Base-by-base conservation (phyloP, 2,329 filamentous ascomycete genomes). In the Rasamsonia emersonii region DNA sequence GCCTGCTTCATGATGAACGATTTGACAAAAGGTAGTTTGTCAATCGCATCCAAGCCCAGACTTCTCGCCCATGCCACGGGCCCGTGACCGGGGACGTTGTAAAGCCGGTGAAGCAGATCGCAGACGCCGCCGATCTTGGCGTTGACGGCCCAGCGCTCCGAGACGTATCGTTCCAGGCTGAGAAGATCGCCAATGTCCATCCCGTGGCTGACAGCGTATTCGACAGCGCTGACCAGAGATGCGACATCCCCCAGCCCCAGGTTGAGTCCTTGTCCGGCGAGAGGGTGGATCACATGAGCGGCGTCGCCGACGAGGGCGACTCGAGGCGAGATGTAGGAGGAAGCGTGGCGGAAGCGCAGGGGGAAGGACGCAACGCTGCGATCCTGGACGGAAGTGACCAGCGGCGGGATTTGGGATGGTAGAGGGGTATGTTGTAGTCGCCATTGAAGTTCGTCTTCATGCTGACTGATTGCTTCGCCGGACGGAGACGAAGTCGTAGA, bases 211-310 rank as follows among this genome's bases (percentile, higher is more conserved):
- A 93, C 79, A 3, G 86, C 82, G 44, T 79, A 79, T 38, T 78
- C 76, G 30, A 98, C 82, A 1, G 78, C 78, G 40, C 70, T 71
- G 5, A 79, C 77, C 0, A 98, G 73, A 32, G 82, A 81, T 47
- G 85, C 79, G 1, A 91, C 82, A 53, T 98, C 91, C 11, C 77
- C 86, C 41, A 96, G 80, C 2, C 91, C 91, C 48, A 93, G 82
- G 53, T 98, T 98, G 9, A 98, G 69, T 1, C 91, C 91, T 59
- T 96, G 91, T 1, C 91, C 91, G 1, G 86, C 91, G 3, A 98
- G 77, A 0, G 91, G 91, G 56, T 98, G 91, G 43, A 94, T 79
- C 1, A 88, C 93, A 56, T 98, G 91, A 5, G 91, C 91, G 1
- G 91, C 91, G 44, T 98, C 91, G 39, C 91, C 91, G 20, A 98